phyloP scores from a whole-genome alignment of 495 filamentous ascomycete genomes.

The Daldinia concentrica region DNA sequence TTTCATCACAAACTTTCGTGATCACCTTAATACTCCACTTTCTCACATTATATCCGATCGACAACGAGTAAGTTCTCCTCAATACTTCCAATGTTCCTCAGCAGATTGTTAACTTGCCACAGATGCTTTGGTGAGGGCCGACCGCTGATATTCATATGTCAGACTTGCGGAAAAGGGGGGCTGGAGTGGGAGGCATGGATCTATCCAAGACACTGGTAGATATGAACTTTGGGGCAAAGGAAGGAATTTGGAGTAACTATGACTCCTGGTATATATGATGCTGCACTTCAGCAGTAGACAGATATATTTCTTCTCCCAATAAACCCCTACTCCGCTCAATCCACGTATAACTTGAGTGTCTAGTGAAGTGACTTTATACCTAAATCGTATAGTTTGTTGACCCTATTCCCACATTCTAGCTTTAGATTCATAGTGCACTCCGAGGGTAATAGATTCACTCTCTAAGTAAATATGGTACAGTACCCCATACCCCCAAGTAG shows the following conservation, averaged over 20 bases:
- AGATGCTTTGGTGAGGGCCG: not conserved
- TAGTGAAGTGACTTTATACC: not conserved
- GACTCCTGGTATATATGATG: not conserved
- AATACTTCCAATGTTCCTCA: not conserved
- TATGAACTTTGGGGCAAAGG: not conserved
- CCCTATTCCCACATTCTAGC: not conserved
- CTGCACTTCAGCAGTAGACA: not conserved
- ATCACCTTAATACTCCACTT: too few species aligned
- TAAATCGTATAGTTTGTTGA: not conserved
- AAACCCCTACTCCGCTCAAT: not conserved
- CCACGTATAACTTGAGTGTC: not conserved
- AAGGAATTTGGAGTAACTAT: not conserved
- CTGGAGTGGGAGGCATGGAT: not conserved
- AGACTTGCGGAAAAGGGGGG: not conserved
- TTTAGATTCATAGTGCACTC: not conserved
- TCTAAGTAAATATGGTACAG: too few species aligned
- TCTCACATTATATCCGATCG: too few species aligned
- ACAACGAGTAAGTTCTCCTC: not conserved
- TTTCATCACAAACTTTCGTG: not conserved
- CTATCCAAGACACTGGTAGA: not conserved
- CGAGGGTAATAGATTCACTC: too few species aligned
- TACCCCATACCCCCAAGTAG: too few species aligned
- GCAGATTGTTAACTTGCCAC: not conserved
- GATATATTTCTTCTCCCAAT: not conserved
- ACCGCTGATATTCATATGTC: not conserved